Base-by-base conservation (phyloP, 768 basidiomycete genomes). In the Suillus decipiens region DNA sequence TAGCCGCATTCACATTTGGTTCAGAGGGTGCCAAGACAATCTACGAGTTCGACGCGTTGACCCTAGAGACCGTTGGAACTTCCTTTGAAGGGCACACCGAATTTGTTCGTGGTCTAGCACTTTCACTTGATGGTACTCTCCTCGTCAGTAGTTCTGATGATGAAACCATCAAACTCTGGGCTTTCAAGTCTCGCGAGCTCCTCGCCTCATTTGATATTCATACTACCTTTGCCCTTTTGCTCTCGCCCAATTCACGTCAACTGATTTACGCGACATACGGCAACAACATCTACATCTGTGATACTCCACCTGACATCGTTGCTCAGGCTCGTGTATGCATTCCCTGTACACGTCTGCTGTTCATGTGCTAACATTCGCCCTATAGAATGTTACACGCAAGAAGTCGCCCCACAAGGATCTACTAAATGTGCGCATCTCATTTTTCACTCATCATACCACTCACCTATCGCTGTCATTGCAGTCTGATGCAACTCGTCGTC, bases 161-260 rank as follows among this genome's bases (percentile, higher is more conserved):
- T 1, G 0, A n/a, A 0, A 43, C 42, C 17, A 43, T n/a, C 19
- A 43, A 43, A 8, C 42, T 43, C 9, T 43, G 43, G 43, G 43
- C 43, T 43, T 43, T 43, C 1, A 9, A n/a, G n/a, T 43, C 43
- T 3, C 43, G 43, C 9, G 19, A 43, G 19, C 19, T 43, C 19
- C 19, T 43, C 9, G 43, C 43, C 9, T 43, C 43, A 9, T 43
- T 43, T 0, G 10, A 43, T 8, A 0, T 43, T 43, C 42, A n/a
- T 8, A 3, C 9, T 43, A 99, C 10, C 77, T n/a, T 10, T 8
- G 1, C n/a, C 11, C 41, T 42, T 19, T 8, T 19, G 3, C 19
- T 42, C 17, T 42, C 42, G 19, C 15, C 42, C 17, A 3, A 42
- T 1, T 42, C 42, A 42, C 3, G 19, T 3, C 42, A 42, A 42